phyloP scores from a whole-genome alignment of 163 green algal species.

The Volvox carteri region DNA sequence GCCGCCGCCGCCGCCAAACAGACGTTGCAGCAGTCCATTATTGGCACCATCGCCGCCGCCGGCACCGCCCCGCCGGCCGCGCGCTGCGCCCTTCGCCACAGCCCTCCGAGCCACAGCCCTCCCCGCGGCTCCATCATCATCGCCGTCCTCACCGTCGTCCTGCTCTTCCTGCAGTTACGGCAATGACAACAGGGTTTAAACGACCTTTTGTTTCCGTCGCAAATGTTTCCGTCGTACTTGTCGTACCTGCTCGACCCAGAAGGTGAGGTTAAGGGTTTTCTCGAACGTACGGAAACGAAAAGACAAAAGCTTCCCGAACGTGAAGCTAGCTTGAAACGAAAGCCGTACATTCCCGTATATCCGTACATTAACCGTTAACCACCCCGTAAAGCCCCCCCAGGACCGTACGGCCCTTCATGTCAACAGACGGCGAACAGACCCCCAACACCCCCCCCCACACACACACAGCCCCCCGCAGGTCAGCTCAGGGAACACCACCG shows the following conservation, averaged over 20 bases:
- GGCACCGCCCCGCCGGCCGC: neutral
- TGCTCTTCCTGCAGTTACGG: neutral
- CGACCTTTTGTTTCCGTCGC: neutral
- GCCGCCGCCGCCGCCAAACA: constrained; percentile 21
- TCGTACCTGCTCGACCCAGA: neutral
- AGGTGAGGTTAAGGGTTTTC: no score
- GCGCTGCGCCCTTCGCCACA: neutral
- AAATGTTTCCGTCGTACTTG: neutral
- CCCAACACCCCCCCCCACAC: neutral
- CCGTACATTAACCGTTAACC: no score
- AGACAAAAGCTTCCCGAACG: no score
- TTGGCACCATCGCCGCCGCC: neutral
- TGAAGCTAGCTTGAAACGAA: no score
- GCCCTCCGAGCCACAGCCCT: neutral
- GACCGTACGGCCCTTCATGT: no score
- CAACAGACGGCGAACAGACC: no score
- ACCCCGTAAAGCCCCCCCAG: no score
- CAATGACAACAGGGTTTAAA: neutral
- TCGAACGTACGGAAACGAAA: neutral
- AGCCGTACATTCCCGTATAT: no score
- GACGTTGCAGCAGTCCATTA: neutral
- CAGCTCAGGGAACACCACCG: neutral
- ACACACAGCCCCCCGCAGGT: neutral
- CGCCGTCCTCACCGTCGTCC: neutral
- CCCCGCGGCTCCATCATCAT: neutral